phyloP scores from a whole-genome alignment of 1,139 yeast genomes.

The Candida frijolesensis region DNA sequence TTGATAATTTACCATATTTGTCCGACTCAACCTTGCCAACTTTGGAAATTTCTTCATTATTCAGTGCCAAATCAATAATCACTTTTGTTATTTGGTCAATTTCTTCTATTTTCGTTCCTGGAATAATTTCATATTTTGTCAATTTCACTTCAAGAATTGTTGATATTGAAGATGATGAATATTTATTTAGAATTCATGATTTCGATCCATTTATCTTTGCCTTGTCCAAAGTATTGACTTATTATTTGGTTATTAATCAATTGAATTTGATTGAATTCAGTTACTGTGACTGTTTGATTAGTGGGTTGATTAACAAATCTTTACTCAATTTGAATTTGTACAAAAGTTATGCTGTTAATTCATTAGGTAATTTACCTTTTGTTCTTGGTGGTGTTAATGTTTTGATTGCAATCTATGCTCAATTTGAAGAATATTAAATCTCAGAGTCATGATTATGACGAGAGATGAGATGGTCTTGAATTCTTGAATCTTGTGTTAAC shows the following conservation, averaged over 20 bases:
- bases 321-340: slow-evolving; percentile 42
- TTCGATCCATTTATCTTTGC: slow-evolving; percentile 64
- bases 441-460: not conserved
- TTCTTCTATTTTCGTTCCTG: slow-evolving; percentile 46
- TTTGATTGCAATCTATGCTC: slow-evolving; percentile 54
- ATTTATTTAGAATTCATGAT: slow-evolving; percentile 38
- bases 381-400: slow-evolving; percentile 52
- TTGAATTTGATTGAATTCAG: slow-evolving; percentile 32
- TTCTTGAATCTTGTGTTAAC: too few relatives aligned
- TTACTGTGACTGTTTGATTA: slow-evolving; percentile 32
- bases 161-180: slow-evolving; percentile 41
- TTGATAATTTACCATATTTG: slow-evolving; percentile 36
- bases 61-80: slow-evolving; percentile 30
- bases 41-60: slow-evolving; percentile 41
- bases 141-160: slow-evolving; percentile 54
- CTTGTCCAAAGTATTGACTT: slow-evolving; percentile 48
- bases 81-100: slow-evolving; percentile 44
- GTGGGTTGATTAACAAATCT: slow-evolving; percentile 39
- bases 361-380: slow-evolving; percentile 52
- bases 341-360: slow-evolving; percentile 33
- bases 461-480: not conserved
- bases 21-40: slow-evolving; percentile 26
- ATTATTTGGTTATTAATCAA: slow-evolving; percentile 39
- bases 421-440: slow-evolving; percentile 40
- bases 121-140: slow-evolving; percentile 49